Evolutionary conservation across 148 eudicot genomes (phyloP).

Genomic region (Rhododendron ovatum): DNA sequence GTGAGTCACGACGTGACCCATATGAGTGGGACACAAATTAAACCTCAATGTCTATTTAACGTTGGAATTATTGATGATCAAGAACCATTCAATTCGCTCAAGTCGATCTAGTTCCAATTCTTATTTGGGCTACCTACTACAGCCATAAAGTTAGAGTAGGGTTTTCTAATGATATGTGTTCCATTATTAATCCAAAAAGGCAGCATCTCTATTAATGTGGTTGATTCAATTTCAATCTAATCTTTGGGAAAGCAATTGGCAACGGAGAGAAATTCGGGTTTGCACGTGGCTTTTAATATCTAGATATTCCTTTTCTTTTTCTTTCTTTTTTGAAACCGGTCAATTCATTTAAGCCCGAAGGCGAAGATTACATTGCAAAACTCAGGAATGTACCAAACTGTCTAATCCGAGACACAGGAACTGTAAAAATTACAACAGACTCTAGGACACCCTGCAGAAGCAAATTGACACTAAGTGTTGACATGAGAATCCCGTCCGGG

Average conservation of each 20-base stretch:
- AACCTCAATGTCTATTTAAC: neutral
- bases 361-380: too few species aligned
- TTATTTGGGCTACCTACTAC: too few species aligned
- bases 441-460: too few species aligned
- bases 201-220: neutral
- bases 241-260: neutral
- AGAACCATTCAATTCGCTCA: neutral
- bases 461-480: too few species aligned
- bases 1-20: too few species aligned
- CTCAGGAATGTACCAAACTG: too few species aligned
- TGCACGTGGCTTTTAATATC: neutral
- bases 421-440: too few species aligned
- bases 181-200: neutral
- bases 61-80: neutral
- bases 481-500: too few species aligned
- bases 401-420: too few species aligned
- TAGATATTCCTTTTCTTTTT: neutral
- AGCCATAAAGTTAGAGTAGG: neutral
- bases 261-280: neutral
- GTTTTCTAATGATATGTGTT: neutral
- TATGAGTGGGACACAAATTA: neutral
- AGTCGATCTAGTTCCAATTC: neutral
- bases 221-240: neutral
- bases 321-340: too few species aligned
- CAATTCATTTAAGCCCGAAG: too few species aligned